Percentiles rank a stretch among this genome's conserved stretches.
These are phyloP conservation scores for sunflower (Helianthus annuus) DNA, from an alignment of 129 eudicot species.

Conservation along the genomic window DNA sequence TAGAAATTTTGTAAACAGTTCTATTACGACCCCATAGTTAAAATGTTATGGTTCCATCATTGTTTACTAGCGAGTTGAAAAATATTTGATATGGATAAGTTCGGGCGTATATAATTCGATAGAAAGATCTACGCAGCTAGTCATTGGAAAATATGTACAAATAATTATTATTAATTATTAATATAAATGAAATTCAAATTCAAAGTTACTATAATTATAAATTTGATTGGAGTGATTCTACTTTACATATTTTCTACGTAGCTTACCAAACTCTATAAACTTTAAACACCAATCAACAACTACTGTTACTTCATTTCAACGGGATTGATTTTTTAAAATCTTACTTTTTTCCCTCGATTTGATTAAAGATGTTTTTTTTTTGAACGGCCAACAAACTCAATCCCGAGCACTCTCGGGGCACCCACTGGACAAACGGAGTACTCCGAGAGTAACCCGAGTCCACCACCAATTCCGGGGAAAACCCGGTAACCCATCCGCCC, in stretches of 20 bases:
- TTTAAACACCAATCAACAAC: not conserved
- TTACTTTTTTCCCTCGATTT: not conserved
- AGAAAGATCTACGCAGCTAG: not conserved
- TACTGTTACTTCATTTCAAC: constrained; percentile 5
- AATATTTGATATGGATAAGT: not conserved
- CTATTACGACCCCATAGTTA: too few relatives aligned
- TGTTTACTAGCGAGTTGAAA: not conserved
- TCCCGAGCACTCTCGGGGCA: too few relatives aligned
- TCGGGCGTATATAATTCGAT: not conserved
- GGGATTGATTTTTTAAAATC: not conserved
- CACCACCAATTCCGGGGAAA: too few relatives aligned
- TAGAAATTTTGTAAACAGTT: too few relatives aligned
- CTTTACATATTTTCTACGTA: constrained; percentile 29
- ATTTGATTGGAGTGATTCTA: not conserved
- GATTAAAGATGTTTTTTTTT: not conserved
- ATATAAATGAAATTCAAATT: not conserved
- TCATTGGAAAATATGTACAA: not conserved
- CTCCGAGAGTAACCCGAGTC: too few relatives aligned
- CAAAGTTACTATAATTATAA: not conserved
- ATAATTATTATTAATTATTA: not conserved
- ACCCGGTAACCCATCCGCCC: too few relatives aligned
- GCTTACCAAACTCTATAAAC: constrained; percentile 26
- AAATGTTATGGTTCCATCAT: too few relatives aligned
- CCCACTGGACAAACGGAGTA: too few relatives aligned
- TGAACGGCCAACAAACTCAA: too few relatives aligned